These are phyloP conservation scores for Erythrobasidium hasegawianum DNA, from an alignment of 1,284 basidiomycete genomes.

Conservation along the genomic window DNA sequence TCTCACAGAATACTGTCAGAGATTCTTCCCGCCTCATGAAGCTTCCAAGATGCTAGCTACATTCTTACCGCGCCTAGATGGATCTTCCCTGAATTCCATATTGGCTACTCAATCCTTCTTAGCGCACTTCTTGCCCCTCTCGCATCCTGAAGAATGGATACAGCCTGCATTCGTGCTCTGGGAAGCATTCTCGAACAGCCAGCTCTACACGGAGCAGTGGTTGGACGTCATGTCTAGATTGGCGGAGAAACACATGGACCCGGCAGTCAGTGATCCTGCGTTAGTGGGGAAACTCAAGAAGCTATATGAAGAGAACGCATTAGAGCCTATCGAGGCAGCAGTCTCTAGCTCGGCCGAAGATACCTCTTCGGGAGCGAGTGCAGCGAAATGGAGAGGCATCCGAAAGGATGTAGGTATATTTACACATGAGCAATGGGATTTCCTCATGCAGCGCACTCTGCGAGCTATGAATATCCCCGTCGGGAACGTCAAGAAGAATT, in stretches of 20 bases:
- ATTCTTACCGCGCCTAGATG: constrained; percentile 62
- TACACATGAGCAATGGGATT: constrained; percentile 76
- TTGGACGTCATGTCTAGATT: constrained; percentile 75
- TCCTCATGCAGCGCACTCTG: constrained; percentile 80
- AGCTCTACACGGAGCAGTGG: constrained; percentile 73
- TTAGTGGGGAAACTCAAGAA: constrained; percentile 40
- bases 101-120: constrained; percentile 76
- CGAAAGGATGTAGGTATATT: constrained; percentile 83
- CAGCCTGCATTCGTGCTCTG: constrained; percentile 73
- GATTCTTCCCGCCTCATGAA: constrained; percentile 86
- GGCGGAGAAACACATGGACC: constrained; percentile 70
- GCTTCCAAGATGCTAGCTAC: constrained; percentile 82
- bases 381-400: constrained; percentile 44
- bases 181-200: constrained; percentile 74
- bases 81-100: constrained; percentile 56
- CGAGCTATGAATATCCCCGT: constrained; percentile 64
- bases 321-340: not conserved
- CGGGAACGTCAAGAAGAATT: constrained; percentile 27
- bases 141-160: constrained; percentile 60
- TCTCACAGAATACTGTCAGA: constrained; percentile 71
- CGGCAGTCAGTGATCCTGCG: constrained; percentile 56
- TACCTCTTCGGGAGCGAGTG: not conserved
- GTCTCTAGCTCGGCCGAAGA: not conserved
- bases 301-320: constrained; percentile 36
- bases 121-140: constrained; percentile 71